Percentiles rank a stretch among this genome's conserved stretches.
Conservation (phyloP, 2,329 filamentous ascomycete species). For the Apiospora koreana region DNA sequence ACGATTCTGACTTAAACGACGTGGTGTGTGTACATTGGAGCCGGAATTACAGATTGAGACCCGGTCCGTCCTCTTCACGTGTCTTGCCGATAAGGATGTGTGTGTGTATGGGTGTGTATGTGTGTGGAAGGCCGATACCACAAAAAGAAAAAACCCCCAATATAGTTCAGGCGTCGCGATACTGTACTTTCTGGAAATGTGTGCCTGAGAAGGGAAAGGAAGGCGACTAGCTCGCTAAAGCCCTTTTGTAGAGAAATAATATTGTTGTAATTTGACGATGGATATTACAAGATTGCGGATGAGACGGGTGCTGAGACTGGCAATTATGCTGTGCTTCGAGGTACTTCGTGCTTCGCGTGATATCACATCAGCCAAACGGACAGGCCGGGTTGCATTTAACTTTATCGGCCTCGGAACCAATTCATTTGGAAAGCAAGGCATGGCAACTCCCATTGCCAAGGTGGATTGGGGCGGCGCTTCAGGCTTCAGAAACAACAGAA, state of each 20-base stretch:
- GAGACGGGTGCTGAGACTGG: neutral
- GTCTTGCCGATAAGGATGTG: neutral
- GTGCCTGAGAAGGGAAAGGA: neutral
- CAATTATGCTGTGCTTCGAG: neutral
- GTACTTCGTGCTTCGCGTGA: too few species aligned
- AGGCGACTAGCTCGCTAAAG: neutral
- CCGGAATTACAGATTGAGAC: neutral
- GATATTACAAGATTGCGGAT: neutral
- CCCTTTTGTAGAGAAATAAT: neutral
- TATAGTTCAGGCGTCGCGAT: neutral
- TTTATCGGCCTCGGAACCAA: neutral
- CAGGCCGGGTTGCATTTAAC: neutral
- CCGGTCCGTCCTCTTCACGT: neutral
- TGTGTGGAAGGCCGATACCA: neutral
- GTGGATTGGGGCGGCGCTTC: neutral
- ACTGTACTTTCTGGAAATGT: too few species aligned
- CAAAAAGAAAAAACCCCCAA: neutral
- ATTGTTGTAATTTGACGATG: neutral
- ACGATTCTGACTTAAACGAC: neutral
- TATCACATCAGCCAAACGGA: constrained; percentile 3
- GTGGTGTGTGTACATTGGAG: neutral
- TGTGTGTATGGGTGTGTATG: neutral
- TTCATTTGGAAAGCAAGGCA: constrained; percentile 4
- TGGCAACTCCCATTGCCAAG: neutral
- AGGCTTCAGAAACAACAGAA: neutral